phyloP scores from a whole-genome alignment of 495 filamentous ascomycete genomes.

The Viridothelium virens region DNA sequence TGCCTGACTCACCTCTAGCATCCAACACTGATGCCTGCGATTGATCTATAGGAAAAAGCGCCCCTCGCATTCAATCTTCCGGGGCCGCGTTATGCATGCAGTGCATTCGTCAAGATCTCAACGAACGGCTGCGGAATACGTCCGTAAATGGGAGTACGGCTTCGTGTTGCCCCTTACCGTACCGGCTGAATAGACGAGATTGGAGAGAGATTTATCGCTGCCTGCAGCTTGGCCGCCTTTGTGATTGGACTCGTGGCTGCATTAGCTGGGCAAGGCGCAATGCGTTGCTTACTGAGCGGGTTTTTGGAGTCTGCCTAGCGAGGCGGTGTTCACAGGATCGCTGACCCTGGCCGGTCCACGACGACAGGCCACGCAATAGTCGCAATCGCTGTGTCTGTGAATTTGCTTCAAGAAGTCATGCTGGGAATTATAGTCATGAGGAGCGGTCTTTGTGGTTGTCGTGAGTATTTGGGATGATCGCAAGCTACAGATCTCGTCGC shows the following conservation, averaged over 20 bases:
- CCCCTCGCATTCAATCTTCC: too few relatives aligned
- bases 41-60: neutral
- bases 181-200: neutral
- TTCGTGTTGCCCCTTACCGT: neutral
- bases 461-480: neutral
- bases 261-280: constrained; percentile 1
- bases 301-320: constrained; percentile 9
- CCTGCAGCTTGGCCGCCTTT: neutral
- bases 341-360: neutral
- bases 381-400: neutral
- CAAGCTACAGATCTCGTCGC: neutral
- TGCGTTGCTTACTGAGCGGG: neutral
- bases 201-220: neutral
- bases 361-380: neutral
- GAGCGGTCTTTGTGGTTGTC: neutral
- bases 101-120: neutral
- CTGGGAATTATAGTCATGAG: neutral
- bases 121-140: neutral
- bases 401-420: neutral
- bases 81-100: neutral
- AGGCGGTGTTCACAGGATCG: constrained; percentile 7
- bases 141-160: constrained; percentile 2
- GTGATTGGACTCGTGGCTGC: neutral
- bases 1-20: neutral
- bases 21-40: constrained; percentile 9